phyloP scores from a whole-genome alignment of 257 asterid species.

The Linaria vulgaris region DNA sequence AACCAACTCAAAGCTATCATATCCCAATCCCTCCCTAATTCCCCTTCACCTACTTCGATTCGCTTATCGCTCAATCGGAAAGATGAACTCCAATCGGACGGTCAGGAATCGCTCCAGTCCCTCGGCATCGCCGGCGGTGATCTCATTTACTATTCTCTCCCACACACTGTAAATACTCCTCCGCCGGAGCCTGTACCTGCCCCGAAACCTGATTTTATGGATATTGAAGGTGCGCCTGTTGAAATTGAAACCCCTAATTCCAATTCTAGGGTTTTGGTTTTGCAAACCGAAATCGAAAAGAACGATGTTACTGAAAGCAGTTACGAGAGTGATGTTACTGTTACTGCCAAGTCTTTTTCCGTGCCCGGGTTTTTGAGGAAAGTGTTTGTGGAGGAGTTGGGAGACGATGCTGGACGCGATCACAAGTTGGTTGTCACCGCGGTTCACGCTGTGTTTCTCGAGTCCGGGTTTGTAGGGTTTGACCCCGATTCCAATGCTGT shows the following conservation, averaged over 20 bases:
- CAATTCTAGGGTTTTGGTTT: constrained; percentile 16
- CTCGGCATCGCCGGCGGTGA: constrained; percentile 77
- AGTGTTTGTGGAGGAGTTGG: constrained; percentile 63
- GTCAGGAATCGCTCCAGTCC: constrained; percentile 48
- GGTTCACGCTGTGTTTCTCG: constrained; percentile 75
- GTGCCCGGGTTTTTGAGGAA: constrained; percentile 83
- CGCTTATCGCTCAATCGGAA: constrained; percentile 76
- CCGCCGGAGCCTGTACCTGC: constrained; percentile 9
- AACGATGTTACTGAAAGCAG: constrained; percentile 15
- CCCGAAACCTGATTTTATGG: constrained; percentile 4
- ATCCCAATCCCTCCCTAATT: constrained; percentile 30
- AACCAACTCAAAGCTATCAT: constrained; percentile 34
- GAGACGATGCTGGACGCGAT: constrained; percentile 42
- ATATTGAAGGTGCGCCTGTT: constrained; percentile 5
- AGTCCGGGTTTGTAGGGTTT: constrained; percentile 70
- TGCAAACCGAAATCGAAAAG: constrained; percentile 23
- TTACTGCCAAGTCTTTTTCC: constrained; percentile 49
- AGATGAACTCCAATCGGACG: constrained; percentile 57
- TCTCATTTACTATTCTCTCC: constrained; percentile 54
- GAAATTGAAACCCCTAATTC: neutral
- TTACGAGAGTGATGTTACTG: neutral
- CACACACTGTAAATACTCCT: constrained; percentile 12
- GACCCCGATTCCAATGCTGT: constrained; percentile 39
- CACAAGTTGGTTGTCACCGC: constrained; percentile 67
- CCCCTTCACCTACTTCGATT: constrained; percentile 41